Evolutionary conservation across 768 basidiomycete genomes (phyloP).

Genomic region (Panaeolus cyanescens): DNA sequence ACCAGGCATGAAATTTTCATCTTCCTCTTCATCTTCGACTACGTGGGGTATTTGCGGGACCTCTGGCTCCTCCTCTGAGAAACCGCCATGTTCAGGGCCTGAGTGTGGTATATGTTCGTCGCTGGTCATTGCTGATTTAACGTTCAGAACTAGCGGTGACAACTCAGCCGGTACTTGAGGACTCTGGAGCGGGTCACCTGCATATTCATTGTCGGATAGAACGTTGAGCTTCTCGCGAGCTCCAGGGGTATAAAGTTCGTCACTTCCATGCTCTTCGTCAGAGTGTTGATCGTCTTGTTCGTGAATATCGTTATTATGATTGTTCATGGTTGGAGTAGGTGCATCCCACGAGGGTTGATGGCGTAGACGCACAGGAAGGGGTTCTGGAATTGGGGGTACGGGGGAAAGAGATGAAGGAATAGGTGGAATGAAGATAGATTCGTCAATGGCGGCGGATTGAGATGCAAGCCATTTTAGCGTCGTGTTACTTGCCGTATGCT

Average conservation of each 20-base stretch:
- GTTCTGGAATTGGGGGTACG: slow-evolving; percentile 7
- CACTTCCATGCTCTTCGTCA: slow-evolving; percentile 13
- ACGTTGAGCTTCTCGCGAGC: slow-evolving; percentile 6
- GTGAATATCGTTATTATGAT: slow-evolving; percentile 6
- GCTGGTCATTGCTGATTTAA: slow-evolving; percentile 20
- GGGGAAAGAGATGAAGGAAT: slow-evolving; percentile 17
- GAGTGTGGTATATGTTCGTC: slow-evolving; percentile 10
- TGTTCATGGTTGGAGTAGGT: slow-evolving; percentile 15
- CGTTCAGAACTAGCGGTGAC: slow-evolving; percentile 24
- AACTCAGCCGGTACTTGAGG: slow-evolving; percentile 17
- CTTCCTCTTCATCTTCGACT: not conserved
- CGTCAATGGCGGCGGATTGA: slow-evolving; percentile 13
- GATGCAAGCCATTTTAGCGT: slow-evolving; percentile 17
- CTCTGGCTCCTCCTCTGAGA: not conserved
- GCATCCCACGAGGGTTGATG: slow-evolving; percentile 18
- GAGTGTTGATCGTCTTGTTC: slow-evolving; percentile 8
- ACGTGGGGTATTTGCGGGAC: slow-evolving; percentile 1
- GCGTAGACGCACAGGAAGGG: slow-evolving; percentile 19
- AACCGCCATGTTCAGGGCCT: slow-evolving; percentile 9
- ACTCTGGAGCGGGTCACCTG: slow-evolving; percentile 22
- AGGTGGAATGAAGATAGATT: slow-evolving; percentile 19
- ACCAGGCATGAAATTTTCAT: slow-evolving; percentile 21
- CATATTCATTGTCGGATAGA: slow-evolving; percentile 19
- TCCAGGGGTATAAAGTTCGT: slow-evolving; percentile 18
- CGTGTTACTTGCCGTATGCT: slow-evolving; percentile 10